Base-by-base conservation (phyloP, 1,284 basidiomycete species). In the Paramarasmius palmivorus region DNA sequence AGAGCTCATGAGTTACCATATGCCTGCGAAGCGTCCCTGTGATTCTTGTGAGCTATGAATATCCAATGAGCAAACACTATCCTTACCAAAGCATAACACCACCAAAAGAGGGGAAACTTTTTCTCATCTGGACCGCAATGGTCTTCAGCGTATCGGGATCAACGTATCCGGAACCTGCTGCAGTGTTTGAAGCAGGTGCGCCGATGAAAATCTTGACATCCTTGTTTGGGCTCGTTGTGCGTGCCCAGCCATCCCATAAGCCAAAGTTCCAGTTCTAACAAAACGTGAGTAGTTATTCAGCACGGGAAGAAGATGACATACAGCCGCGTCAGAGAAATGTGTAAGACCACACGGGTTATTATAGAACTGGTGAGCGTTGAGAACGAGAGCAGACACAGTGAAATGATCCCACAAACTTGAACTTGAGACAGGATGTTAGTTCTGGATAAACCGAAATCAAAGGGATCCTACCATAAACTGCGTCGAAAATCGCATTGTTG, bases 61-160 rank as follows among this genome's bases (percentile, higher is more conserved):
- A 32, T 32, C 29, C 6, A 6, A 6, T 6, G 29, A 32, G 7
- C 6, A 32, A 32, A 6, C 12, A 12, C 6, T 32, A 32, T 36
- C 77, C 80, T 64, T 87, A 86, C 85, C 85, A 89, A 41, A 89
- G 63, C 84, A 87, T 88, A 14, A 88, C 80, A 26, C 86, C 86
- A 15, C 86, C 84, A 57, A 88, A 88, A 1, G 82, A 84, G 14
- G 85, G 82, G 71, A 86, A 88, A 50, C 76, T 82, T 19, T 79
- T 70, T 37, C 82, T 77, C 77, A 83, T 86, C 56, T 75, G 65
- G 19, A 71, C 68, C 17, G 83, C 75, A 45, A 83, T 82, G 53
- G 53, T 74, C 41, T 70, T 75, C 44, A 89, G 69, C 8, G 76
- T 80, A 22, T 57, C 63, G 41, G 78, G 70, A 36, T 70, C 60